Base-by-base conservation (phyloP, 129 eudicot species). In the Flaveria sonorensis region DNA sequence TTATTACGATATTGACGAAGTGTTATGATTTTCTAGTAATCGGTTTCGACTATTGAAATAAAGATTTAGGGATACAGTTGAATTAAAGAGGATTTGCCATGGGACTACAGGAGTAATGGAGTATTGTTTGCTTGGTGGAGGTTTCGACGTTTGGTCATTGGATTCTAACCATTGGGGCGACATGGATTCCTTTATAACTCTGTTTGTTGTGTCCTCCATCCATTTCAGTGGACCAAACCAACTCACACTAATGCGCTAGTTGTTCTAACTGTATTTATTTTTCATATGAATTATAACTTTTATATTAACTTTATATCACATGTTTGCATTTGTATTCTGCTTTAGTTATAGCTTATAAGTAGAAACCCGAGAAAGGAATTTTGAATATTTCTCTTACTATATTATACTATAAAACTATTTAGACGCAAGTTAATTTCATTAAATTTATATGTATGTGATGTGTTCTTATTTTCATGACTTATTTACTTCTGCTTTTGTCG, bases 121-220 rank as follows among this genome's bases (percentile, higher is more conserved):
- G 26, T 7, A 18, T 18, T 8, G 61, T 55, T 55, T 18, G 61
- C 26, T 57, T 21, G 32, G 15, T 57, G 64, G 32, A 57, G 64
- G 64, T 39, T 57, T 55, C 21, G 32, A 74, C 76, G 68, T 57
- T 57, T 57, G 32, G 78, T 61, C 74, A 64, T 80, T 73, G 79
- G 61, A 66, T 62, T 72, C 83, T 62, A 48, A 64, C 36, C 20
- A 40, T 65, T 62, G 30, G 73, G 73, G 67, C 48, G 30, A 72
- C 40, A 23, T 76, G 80, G 55, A 66, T 66, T 66, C 66, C 80
- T 50, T 50, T 42, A 67, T 62, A 64, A 56, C 71, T 68, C 62
- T 69, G 21, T 42, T 45, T 72, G 74, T 80, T 64, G 79, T 47
- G 73, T 72, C 73, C 51, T 70, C 77, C 81, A 62, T 26, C 77